Evolutionary conservation across 129 eudicot genomes (phyloP).

Genomic region (Dittrichia graveolens): DNA sequence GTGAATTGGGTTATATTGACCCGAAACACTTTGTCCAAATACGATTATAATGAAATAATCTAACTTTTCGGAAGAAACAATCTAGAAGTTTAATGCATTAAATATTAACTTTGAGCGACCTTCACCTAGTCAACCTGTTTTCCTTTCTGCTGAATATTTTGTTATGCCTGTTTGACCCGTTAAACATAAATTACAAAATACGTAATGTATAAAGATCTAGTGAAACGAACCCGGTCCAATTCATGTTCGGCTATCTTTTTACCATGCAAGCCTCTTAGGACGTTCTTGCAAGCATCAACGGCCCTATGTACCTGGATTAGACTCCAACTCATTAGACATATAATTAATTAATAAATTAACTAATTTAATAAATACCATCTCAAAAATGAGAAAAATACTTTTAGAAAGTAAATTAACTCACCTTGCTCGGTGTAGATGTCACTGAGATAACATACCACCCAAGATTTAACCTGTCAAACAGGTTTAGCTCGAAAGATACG

Average conservation of each 20-base stretch:
- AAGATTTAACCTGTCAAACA: constrained; percentile 86
- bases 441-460: constrained; percentile 99
- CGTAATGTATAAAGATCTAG: background rate
- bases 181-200: background rate
- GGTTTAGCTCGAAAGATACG: constrained; percentile 91
- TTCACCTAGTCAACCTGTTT: no score
- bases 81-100: no score
- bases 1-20: no score
- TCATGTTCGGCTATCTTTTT: constrained; percentile 78
- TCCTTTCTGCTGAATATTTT: no score
- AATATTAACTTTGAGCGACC: no score
- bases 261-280: constrained; percentile 86
- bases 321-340: constrained; percentile 19
- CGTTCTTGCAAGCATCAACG: constrained; percentile 97
- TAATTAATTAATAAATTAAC: no score
- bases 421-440: constrained; percentile 97
- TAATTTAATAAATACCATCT: background rate
- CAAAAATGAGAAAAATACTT: background rate
- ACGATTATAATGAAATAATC: no score
- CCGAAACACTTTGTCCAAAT: no score
- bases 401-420: constrained; percentile 27
- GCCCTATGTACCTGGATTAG: constrained; percentile 81
- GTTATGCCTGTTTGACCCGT: no score
- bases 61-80: no score
- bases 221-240: constrained; percentile 81